Evolutionary conservation across 2,329 filamentous ascomycete species (phyloP).

Genomic region (Alternaria triticimaculans): DNA sequence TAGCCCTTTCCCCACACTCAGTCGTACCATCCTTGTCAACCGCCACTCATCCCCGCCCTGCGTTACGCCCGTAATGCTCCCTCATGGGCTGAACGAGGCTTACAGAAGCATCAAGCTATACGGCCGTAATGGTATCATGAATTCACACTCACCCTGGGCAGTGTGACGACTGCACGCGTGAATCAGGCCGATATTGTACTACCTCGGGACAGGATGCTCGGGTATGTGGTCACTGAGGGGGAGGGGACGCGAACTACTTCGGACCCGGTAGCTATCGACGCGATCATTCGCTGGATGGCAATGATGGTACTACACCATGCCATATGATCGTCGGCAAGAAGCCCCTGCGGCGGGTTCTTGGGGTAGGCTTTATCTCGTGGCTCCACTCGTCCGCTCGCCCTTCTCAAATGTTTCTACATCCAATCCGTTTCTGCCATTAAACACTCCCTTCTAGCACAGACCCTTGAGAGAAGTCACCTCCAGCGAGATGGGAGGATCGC

Average conservation of each 20-base stretch:
- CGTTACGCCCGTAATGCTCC: not conserved
- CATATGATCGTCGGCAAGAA: not conserved
- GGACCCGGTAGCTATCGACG: not conserved
- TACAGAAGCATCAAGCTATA: not conserved
- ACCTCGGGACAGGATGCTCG: not conserved
- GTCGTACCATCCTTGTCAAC: not conserved
- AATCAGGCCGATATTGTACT: not conserved
- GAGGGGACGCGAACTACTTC: not conserved
- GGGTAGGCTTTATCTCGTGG: no score
- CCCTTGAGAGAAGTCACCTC: not conserved
- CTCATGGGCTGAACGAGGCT: not conserved
- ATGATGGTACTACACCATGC: not conserved
- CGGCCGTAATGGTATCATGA: not conserved
- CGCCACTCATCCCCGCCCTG: not conserved
- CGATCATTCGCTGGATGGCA: not conserved
- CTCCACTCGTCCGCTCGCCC: not conserved
- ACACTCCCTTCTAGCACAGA: not conserved
- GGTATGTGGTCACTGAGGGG: not conserved
- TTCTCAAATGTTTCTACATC: not conserved
- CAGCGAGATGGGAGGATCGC: slow-evolving; percentile 47
- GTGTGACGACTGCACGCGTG: not conserved
- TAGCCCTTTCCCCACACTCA: slow-evolving; percentile 1
- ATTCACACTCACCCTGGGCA: not conserved
- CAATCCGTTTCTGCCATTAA: not conserved
- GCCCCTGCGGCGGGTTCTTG: not conserved